Percentiles rank a stretch among this genome's conserved stretches.
Evolutionary conservation across 495 filamentous ascomycete genomes (phyloP).

Genomic region (Durotheca rogersii): DNA sequence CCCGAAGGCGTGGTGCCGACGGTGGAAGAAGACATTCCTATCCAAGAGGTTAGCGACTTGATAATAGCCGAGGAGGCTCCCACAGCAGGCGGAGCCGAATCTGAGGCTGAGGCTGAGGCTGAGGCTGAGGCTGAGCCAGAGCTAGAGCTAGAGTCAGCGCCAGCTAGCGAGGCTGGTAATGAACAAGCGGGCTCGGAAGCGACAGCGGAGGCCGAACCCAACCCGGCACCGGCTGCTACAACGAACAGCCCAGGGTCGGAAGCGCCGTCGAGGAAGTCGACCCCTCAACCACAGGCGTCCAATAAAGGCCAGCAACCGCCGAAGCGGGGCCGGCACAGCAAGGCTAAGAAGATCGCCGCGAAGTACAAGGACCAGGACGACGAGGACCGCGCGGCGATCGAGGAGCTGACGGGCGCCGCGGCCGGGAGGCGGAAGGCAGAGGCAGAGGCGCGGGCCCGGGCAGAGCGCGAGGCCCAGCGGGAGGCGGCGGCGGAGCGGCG

Average conservation of each 20-base stretch:
- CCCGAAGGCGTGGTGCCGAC: conserved; percentile 16
- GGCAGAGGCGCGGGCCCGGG: conserved; percentile 54
- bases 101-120: background rate
- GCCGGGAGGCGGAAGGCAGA: conserved; percentile 54
- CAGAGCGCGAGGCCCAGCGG: conserved; percentile 57
- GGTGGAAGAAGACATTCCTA: conserved; percentile 22
- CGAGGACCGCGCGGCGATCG: conserved; percentile 80
- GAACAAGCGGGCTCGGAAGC: conserved; percentile 20
- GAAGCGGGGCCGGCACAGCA: conserved; percentile 78
- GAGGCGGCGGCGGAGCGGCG: conserved; percentile 69
- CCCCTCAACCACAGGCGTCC: conserved; percentile 31
- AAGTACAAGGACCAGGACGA: conserved; percentile 97
- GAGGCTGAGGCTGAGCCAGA: background rate
- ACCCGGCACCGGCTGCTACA: conserved; percentile 16
- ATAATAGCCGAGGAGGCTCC: conserved; percentile 29
- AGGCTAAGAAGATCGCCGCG: conserved; percentile 79
- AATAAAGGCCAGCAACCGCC: conserved; percentile 40
- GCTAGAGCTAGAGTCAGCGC: no score
- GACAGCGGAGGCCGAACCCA: conserved; percentile 22
- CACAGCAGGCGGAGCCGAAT: conserved; percentile 1
- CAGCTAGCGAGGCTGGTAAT: conserved; percentile 18
- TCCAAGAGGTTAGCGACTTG: conserved; percentile 37
- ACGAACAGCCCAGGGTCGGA: no score
- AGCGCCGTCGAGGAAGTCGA: conserved; percentile 30
- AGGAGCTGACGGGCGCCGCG: conserved; percentile 75